These are phyloP conservation scores for Tranzscheliella williamsii DNA, from an alignment of 1,284 basidiomycete genomes.

Conservation along the genomic window DNA sequence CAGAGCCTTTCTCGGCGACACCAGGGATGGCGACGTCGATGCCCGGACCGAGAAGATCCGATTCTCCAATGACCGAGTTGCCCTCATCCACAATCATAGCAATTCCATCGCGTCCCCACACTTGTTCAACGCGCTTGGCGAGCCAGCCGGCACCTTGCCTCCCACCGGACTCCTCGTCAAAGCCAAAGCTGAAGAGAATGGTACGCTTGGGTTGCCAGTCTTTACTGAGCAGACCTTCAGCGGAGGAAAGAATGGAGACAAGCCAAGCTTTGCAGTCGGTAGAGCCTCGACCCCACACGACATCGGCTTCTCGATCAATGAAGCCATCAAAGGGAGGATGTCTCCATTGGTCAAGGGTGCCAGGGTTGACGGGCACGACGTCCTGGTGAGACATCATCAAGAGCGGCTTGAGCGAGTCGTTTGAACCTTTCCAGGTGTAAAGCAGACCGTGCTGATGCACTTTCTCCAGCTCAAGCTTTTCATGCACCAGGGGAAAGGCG, in stretches of 20 bases:
- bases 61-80: conserved; percentile 27
- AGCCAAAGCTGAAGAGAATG: conserved; percentile 71
- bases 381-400: conserved; percentile 67
- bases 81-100: conserved; percentile 57
- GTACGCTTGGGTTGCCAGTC: conserved; percentile 62
- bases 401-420: conserved; percentile 69
- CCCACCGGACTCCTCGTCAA: conserved; percentile 69
- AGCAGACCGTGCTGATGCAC: conserved; percentile 72
- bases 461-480: conserved; percentile 21
- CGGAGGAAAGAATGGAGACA: conserved; percentile 63
- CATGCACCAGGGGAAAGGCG: conserved; percentile 42
- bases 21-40: conserved; percentile 62
- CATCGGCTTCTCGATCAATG: conserved; percentile 62
- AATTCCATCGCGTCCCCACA: conserved; percentile 45
- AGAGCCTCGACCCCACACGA: conserved; percentile 64
- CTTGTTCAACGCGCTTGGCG: conserved; percentile 32
- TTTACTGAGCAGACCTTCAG: conserved; percentile 64
- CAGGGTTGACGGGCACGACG: conserved; percentile 65
- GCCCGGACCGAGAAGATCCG: conserved; percentile 29
- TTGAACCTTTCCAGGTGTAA: conserved; percentile 70
- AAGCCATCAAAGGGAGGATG: conserved; percentile 65
- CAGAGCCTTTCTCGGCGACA: conserved; percentile 71
- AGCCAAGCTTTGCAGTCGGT: conserved; percentile 63
- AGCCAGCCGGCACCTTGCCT: conserved; percentile 52
- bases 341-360: conserved; percentile 64